Conservation (phyloP, 768 basidiomycete species). For the Leucocoprinus leucothites region DNA sequence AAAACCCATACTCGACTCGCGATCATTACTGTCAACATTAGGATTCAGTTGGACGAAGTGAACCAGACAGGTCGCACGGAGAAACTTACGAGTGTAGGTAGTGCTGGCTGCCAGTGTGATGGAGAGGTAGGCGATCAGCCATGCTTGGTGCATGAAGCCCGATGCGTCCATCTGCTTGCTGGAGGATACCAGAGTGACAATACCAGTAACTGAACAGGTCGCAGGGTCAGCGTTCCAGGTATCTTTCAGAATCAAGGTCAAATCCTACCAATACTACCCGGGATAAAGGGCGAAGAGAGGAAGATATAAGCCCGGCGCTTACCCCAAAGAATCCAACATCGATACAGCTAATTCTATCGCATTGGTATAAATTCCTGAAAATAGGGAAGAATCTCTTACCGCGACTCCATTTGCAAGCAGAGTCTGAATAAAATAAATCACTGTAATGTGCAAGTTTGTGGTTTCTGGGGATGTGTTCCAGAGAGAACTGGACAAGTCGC, state of each 20-base stretch:
- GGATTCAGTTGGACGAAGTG: neutral
- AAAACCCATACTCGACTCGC: slow-evolving; percentile 1
- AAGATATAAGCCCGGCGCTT: slow-evolving; percentile 19
- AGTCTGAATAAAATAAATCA: slow-evolving; percentile 30
- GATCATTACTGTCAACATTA: neutral
- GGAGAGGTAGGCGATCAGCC: slow-evolving; percentile 34
- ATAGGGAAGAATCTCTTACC: slow-evolving; percentile 15
- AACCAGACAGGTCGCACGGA: neutral
- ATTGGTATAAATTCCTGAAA: neutral
- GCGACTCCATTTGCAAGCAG: slow-evolving; percentile 30
- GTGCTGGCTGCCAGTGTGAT: slow-evolving; percentile 30
- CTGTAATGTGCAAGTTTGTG: slow-evolving; percentile 28
- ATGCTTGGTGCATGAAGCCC: slow-evolving; percentile 28
- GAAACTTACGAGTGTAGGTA: slow-evolving; percentile 26
- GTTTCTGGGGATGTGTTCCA: slow-evolving; percentile 27
- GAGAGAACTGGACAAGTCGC: slow-evolving; percentile 14
- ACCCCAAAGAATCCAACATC: slow-evolving; percentile 29
- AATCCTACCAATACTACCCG: slow-evolving; percentile 22
- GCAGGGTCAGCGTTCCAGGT: neutral
- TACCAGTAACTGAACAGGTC: neutral
- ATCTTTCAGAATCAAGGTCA: too few species aligned
- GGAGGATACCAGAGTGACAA: slow-evolving; percentile 25
- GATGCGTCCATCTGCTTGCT: slow-evolving; percentile 20
- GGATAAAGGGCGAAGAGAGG: slow-evolving; percentile 23
- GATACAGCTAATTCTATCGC: slow-evolving; percentile 19